phyloP scores from a whole-genome alignment of 129 eudicot species.

The Dittrichia graveolens region DNA sequence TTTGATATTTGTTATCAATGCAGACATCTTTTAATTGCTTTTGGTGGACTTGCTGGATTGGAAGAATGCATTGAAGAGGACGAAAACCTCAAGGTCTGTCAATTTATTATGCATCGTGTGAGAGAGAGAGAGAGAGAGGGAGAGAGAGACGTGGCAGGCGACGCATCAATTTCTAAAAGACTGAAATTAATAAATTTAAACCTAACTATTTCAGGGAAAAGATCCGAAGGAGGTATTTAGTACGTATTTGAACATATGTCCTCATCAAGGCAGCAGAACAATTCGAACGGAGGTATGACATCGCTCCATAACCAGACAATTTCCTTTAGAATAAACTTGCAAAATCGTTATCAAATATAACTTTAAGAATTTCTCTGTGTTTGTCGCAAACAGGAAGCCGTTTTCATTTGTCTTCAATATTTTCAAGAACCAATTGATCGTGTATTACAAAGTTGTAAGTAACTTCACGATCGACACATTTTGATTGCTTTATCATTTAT shows the following conservation, averaged over 20 bases:
- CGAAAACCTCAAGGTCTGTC: conserved; percentile 60
- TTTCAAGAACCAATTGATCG: conserved; percentile 89
- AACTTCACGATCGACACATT: background rate
- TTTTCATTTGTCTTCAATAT: conserved; percentile 88
- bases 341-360: too few species aligned
- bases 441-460: conserved; percentile 37
- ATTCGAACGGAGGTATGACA: conserved; percentile 86
- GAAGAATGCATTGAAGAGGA: conserved; percentile 96
- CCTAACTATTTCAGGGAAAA: conserved; percentile 63
- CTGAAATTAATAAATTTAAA: conserved; percentile 6
- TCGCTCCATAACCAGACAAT: background rate
- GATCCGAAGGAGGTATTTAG: conserved; percentile 63
- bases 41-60: conserved; percentile 97
- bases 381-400: conserved; percentile 72
- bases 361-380: background rate
- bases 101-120: background rate
- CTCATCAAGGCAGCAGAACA: conserved; percentile 97
- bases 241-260: conserved; percentile 76
- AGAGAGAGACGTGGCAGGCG: background rate
- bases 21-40: conserved; percentile 92
- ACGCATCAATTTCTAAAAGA: background rate
- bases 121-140: too few species aligned
- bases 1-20: conserved; percentile 16
- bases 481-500: conserved; percentile 8
- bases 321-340: background rate